phyloP scores from a whole-genome alignment of 108 stramenopile genomes.

The Nannochloropsis salina region DNA sequence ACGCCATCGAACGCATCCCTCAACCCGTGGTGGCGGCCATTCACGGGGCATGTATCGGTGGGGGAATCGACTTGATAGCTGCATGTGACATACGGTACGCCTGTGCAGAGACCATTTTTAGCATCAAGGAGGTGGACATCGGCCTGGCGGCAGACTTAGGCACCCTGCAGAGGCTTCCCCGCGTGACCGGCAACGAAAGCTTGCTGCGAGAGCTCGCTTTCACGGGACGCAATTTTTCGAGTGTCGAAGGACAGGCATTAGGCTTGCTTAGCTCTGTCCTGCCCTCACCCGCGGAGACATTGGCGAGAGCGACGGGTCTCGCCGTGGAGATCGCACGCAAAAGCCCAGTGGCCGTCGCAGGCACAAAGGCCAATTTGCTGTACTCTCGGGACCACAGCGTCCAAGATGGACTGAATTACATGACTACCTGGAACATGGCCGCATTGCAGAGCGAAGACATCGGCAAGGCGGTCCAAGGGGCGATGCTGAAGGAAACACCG shows the following conservation, averaged over 20 bases:
- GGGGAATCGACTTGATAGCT: conserved; percentile 54
- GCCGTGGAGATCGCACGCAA: conserved; percentile 46
- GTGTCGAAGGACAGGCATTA: conserved; percentile 24
- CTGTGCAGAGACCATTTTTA: conserved; percentile 50
- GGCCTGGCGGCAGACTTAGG: conserved; percentile 60
- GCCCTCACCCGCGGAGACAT: conserved; percentile 24
- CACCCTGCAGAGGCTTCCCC: conserved; percentile 57
- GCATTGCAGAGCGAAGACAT: conserved; percentile 50
- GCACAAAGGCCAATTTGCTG: conserved; percentile 54
- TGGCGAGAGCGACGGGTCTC: conserved; percentile 30
- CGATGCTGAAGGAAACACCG: conserved; percentile 26
- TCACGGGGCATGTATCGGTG: conserved; percentile 56
- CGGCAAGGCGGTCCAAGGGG: conserved; percentile 38
- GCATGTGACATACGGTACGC: conserved; percentile 55
- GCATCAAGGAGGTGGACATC: conserved; percentile 55
- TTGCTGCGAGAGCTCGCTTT: conserved; percentile 54
- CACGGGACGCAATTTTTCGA: conserved; percentile 46
- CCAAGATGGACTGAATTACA: conserved; percentile 38
- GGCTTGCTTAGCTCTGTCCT: conserved; percentile 32
- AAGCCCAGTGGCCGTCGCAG: conserved; percentile 55
- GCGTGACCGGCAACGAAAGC: conserved; percentile 53
- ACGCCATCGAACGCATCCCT: conserved; percentile 49
- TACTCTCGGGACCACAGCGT: conserved; percentile 51
- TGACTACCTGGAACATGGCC: conserved; percentile 53
- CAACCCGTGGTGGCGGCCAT: conserved; percentile 57